These are phyloP conservation scores for Mycotypha africana DNA, from an alignment of 371 early-diverging fungal genomes.

Conservation along the genomic window DNA sequence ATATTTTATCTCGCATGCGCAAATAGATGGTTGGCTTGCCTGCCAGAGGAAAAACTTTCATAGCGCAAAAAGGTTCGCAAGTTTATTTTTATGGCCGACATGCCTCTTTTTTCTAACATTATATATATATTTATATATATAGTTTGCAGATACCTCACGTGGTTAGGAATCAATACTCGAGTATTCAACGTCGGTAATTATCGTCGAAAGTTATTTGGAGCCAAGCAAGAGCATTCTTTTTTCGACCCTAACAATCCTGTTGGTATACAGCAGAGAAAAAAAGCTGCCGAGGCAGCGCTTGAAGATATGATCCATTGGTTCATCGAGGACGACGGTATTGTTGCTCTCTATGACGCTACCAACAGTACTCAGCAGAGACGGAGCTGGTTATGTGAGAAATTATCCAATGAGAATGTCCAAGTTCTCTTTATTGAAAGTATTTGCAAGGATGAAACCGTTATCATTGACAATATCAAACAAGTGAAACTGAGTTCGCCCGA, in stretches of 20 bases:
- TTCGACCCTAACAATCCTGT: slow-evolving; percentile 84
- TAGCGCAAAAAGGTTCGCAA: slow-evolving; percentile 83
- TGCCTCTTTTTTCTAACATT: not conserved
- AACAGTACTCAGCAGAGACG: slow-evolving; percentile 87
- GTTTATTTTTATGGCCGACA: not conserved
- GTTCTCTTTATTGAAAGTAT: slow-evolving; percentile 94
- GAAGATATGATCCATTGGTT: slow-evolving; percentile 92
- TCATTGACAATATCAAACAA: slow-evolving; percentile 85
- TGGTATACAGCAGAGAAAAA: slow-evolving; percentile 63
- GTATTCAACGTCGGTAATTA: slow-evolving; percentile 95
- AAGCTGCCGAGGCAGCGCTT: slow-evolving; percentile 82
- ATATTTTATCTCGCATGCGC: too few relatives aligned
- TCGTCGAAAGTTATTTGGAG: slow-evolving; percentile 81
- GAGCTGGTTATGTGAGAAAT: slow-evolving; percentile 57
- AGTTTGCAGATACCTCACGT: slow-evolving; percentile 89
- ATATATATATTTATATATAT: slow-evolving; percentile 4
- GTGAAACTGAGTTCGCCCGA: slow-evolving; percentile 93
- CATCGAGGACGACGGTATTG: slow-evolving; percentile 65
- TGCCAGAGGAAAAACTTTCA: slow-evolving; percentile 89
- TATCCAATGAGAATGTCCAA: slow-evolving; percentile 66
- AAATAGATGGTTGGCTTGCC: slow-evolving; percentile 84
- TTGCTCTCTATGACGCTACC: slow-evolving; percentile 96
- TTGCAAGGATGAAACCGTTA: slow-evolving; percentile 83
- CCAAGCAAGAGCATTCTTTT: slow-evolving; percentile 76
- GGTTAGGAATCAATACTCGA: slow-evolving; percentile 90